These are phyloP conservation scores for Monilinia polystroma DNA, from an alignment of 2,329 filamentous ascomycete genomes.

Conservation along the genomic window DNA sequence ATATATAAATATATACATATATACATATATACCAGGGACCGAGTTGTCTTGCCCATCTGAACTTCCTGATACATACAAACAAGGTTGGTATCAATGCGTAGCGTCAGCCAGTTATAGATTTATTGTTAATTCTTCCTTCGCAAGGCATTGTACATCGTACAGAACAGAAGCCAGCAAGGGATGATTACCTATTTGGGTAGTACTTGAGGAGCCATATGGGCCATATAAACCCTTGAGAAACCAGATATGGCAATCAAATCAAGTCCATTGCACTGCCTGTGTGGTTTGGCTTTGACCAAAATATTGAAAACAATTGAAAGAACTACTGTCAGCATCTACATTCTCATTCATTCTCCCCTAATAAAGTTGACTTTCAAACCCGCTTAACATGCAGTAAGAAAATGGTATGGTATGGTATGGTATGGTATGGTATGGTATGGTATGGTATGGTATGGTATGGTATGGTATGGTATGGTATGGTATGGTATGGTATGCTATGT, in stretches of 20 bases:
- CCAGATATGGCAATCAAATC: too few species aligned
- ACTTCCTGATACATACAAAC: background rate
- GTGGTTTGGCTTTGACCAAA: background rate
- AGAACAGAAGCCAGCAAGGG: background rate
- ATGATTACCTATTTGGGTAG: background rate
- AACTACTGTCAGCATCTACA: background rate
- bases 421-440: too few species aligned
- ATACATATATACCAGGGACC: too few species aligned
- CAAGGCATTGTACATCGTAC: background rate
- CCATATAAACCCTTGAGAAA: background rate
- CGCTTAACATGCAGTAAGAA: background rate
- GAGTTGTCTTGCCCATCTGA: constrained; percentile 13
- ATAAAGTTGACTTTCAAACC: background rate
- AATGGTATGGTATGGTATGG: background rate
- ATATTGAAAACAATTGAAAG: background rate
- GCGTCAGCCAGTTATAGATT: background rate
- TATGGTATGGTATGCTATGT: too few species aligned
- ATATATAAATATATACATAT: too few species aligned
- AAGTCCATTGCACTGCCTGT: too few species aligned
- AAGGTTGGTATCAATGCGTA: background rate
- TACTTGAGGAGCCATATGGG: too few species aligned
- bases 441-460: too few species aligned
- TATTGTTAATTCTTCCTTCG: background rate
- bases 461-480: background rate
- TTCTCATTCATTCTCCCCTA: background rate